Percentiles rank a stretch among this genome's conserved stretches.
Evolutionary conservation across 2,329 filamentous ascomycete species (phyloP).

Genomic region (Fonsecaea erecta): DNA sequence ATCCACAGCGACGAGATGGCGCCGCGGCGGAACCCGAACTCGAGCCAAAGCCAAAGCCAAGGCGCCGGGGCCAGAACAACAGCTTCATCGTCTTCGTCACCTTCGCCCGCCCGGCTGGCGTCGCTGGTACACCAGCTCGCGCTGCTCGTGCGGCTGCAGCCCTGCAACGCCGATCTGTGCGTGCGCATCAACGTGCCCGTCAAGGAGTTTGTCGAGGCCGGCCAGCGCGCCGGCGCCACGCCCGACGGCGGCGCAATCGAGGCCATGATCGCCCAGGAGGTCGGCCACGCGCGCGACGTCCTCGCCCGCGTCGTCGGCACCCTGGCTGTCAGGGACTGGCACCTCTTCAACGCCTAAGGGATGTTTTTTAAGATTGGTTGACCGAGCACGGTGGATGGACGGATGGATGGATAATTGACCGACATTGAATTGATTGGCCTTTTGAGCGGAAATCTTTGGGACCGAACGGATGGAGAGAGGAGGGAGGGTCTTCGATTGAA

Average conservation of each 20-base stretch:
- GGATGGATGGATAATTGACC: too few relatives aligned
- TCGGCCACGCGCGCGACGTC: slow-evolving; percentile 51
- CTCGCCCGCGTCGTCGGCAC: slow-evolving; percentile 65
- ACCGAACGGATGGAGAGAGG: too few relatives aligned
- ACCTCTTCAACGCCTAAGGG: slow-evolving; percentile 59
- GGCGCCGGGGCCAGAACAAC: too few relatives aligned
- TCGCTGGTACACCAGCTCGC: slow-evolving; percentile 67
- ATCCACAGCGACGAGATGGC: slow-evolving; percentile 29
- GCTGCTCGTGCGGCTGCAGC: slow-evolving; percentile 75
- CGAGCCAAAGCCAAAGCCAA: too few relatives aligned
- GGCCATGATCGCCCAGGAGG: slow-evolving; percentile 63
- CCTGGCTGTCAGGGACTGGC: slow-evolving; percentile 81
- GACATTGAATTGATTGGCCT: too few relatives aligned
- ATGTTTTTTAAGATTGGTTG: too few relatives aligned
- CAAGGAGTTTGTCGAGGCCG: slow-evolving; percentile 74
- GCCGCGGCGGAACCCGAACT: too few relatives aligned
- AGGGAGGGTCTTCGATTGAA: too few relatives aligned
- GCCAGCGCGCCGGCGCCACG: slow-evolving; percentile 39
- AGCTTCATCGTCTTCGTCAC: background rate
- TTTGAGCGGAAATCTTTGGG: too few relatives aligned
- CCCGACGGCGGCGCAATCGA: slow-evolving; percentile 6
- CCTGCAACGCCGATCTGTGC: slow-evolving; percentile 77
- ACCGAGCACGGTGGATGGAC: too few relatives aligned
- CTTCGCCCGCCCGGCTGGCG: background rate
- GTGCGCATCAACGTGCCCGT: slow-evolving; percentile 89